Conservation (phyloP, 169 alveolate genomes). For the Plasmodium billcollinsi region DNA sequence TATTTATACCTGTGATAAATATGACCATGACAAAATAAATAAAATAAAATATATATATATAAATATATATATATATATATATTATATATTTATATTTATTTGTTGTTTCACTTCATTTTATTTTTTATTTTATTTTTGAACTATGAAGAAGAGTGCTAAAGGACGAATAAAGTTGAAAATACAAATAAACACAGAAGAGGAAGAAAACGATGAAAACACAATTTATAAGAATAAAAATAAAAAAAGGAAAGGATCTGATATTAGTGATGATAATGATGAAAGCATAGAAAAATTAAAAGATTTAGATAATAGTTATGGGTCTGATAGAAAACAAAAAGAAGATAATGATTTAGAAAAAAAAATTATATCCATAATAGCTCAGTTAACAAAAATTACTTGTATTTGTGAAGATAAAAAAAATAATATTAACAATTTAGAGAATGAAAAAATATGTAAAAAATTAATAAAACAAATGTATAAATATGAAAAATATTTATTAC, state of each 20-base stretch:
- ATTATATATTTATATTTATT: background rate
- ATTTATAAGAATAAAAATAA: background rate
- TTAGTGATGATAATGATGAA: slow-evolving; percentile 17
- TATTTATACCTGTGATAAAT: no score
- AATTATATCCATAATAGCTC: slow-evolving; percentile 59
- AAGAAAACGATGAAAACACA: slow-evolving; percentile 5
- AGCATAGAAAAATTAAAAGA: slow-evolving; percentile 42
- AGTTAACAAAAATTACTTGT: slow-evolving; percentile 67
- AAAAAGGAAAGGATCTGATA: slow-evolving; percentile 15
- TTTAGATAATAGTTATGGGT: slow-evolving; percentile 20
- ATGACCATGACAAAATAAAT: no score
- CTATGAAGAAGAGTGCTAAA: slow-evolving; percentile 9
- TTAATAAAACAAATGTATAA: slow-evolving; percentile 68
- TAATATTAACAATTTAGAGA: slow-evolving; percentile 18
- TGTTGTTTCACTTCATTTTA: background rate
- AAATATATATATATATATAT: no score
- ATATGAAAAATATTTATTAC: slow-evolving; percentile 59
- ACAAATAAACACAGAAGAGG: slow-evolving; percentile 30
- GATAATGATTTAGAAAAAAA: slow-evolving; percentile 47
- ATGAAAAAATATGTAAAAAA: slow-evolving; percentile 21
- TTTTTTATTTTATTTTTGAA: background rate
- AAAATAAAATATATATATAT: no score
- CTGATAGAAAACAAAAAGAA: slow-evolving; percentile 35
- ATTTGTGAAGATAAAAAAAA: slow-evolving; percentile 70
- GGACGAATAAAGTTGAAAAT: slow-evolving; percentile 73